Percentiles rank a stretch among this genome's conserved stretches.
Evolutionary conservation across 2,329 filamentous ascomycete genomes (phyloP).

Genomic region (Sporothrix pseudoabietina): DNA sequence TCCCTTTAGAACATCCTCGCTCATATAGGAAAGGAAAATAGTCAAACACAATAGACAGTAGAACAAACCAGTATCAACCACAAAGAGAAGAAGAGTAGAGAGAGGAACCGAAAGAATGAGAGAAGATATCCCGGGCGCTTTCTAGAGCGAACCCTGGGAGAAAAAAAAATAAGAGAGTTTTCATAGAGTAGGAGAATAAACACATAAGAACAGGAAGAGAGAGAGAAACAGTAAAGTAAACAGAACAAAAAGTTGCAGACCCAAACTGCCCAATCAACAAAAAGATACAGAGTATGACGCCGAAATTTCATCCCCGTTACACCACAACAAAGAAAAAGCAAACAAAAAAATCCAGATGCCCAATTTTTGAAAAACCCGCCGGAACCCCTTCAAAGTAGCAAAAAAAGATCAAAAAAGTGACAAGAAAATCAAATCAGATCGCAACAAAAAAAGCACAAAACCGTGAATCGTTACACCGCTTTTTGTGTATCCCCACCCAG

Average conservation of each 20-base stretch:
- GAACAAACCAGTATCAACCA: neutral
- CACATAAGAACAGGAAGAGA: neutral
- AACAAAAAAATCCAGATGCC: constrained; percentile 15
- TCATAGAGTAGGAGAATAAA: neutral
- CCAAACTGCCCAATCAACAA: neutral
- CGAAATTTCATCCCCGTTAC: neutral
- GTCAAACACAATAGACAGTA: constrained; percentile 10
- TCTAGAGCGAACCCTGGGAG: neutral
- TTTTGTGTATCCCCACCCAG: constrained; percentile 18
- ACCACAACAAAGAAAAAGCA: neutral
- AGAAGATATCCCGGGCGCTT: constrained; percentile 21
- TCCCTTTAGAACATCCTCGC: neutral
- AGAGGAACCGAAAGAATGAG: neutral
- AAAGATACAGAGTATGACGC: neutral
- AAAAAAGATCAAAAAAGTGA: neutral
- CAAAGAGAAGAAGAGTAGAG: constrained; percentile 9
- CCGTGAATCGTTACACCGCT: constrained; percentile 22
- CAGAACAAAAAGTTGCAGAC: constrained; percentile 1
- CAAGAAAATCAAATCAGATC: neutral
- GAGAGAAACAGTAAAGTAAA: neutral
- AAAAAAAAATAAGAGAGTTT: constrained; percentile 14
- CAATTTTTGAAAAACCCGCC: constrained; percentile 12
- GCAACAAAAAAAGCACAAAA: neutral
- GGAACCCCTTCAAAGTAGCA: constrained; percentile 6
- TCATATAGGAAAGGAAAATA: neutral